These are phyloP conservation scores for Cymbopogon citratus DNA, from an alignment of 176 grass and related monocot species.

Conservation along the genomic window DNA sequence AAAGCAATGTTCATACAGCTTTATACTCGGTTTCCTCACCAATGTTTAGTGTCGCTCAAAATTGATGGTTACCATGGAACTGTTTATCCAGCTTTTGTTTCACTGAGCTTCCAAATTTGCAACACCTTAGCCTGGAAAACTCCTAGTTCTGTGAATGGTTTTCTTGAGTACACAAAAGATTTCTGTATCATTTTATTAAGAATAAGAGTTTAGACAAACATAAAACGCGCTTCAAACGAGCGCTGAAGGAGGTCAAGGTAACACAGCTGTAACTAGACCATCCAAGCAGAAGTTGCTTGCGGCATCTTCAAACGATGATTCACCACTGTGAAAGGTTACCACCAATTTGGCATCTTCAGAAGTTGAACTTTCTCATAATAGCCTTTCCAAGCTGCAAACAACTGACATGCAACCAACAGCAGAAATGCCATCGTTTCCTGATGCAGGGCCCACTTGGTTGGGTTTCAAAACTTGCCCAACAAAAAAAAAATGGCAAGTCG, in stretches of 20 bases:
- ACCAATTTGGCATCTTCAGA: conserved; percentile 2
- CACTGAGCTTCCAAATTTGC: background rate
- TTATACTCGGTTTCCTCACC: conserved; percentile 10
- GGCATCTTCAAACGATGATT: no score
- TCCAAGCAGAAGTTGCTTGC: no score
- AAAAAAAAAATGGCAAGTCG: no score
- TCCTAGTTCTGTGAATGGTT: background rate
- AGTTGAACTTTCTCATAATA: background rate
- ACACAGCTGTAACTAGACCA: no score
- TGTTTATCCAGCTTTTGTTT: conserved; percentile 14
- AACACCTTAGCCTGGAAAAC: conserved; percentile 12
- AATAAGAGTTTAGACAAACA: no score
- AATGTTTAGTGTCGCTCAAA: conserved; percentile 27
- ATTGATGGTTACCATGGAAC: conserved; percentile 16
- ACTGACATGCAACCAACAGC: background rate
- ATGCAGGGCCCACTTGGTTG: no score
- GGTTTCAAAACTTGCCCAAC: no score
- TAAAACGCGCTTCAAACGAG: no score
- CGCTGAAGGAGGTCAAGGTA: no score
- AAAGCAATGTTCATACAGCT: conserved; percentile 13
- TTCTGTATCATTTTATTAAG: no score
- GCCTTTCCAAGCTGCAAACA: background rate
- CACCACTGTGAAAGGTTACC: conserved; percentile 15
- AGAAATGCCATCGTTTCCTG: background rate
- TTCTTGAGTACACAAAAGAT: no score